Percentiles rank a stretch among this genome's conserved stretches.
Conservation (phyloP, 768 basidiomycete genomes). For the Tricholoma hemisulphureum region DNA sequence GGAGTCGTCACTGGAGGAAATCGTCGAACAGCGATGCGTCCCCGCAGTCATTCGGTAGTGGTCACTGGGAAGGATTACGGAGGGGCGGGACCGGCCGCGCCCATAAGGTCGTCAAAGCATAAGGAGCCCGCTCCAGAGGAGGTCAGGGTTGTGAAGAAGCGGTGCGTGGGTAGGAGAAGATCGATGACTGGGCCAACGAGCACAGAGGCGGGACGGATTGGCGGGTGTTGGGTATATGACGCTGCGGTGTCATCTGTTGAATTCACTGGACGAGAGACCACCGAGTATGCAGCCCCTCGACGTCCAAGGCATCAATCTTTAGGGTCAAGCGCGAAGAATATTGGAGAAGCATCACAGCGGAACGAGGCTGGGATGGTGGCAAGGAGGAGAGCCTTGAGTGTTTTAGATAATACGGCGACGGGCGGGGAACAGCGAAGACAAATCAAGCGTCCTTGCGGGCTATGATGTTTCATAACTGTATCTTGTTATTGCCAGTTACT, state of each 20-base stretch:
- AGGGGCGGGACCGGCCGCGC: neutral
- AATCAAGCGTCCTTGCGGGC: constrained; percentile 17
- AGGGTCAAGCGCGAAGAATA: constrained; percentile 1
- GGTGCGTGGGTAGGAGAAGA: constrained; percentile 52
- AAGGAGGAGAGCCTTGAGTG: constrained; percentile 18
- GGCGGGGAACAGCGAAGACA: constrained; percentile 3
- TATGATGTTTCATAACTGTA: neutral
- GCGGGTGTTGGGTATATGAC: constrained; percentile 48
- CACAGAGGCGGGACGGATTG: constrained; percentile 14
- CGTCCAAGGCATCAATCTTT: constrained; percentile 4
- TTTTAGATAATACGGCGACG: constrained; percentile 10
- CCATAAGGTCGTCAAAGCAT: constrained; percentile 8
- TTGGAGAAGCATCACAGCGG: constrained; percentile 2
- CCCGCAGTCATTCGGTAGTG: constrained; percentile 35
- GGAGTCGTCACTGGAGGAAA: constrained; percentile 16
- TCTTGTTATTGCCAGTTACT: neutral
- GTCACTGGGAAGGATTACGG: constrained; percentile 15
- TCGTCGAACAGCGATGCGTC: constrained; percentile 22
- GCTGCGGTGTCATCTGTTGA: constrained; percentile 48
- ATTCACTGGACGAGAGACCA: constrained; percentile 8
- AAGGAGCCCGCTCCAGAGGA: constrained; percentile 18
- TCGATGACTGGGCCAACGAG: constrained; percentile 37
- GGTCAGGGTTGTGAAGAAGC: constrained; percentile 50
- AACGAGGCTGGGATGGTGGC: neutral
- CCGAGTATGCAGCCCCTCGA: neutral